These are phyloP conservation scores for Ceratobasidium theobromae DNA, from an alignment of 1,284 basidiomycete species.

Conservation along the genomic window DNA sequence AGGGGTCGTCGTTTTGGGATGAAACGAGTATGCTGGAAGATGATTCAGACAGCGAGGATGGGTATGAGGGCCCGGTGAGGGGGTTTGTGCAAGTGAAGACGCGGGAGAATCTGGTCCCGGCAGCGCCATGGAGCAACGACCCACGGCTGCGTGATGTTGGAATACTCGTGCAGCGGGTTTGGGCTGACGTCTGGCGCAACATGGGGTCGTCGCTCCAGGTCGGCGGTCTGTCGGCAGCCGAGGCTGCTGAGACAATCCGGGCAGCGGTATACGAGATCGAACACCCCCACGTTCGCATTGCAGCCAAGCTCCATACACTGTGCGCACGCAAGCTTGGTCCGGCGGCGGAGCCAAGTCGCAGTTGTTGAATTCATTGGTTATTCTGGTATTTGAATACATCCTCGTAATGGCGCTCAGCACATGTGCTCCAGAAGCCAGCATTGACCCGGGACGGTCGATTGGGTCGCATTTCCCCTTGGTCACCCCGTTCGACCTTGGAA, in stretches of 20 bases:
- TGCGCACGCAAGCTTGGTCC: constrained; percentile 22
- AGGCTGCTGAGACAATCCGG: constrained; percentile 15
- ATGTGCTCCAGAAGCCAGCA: too few species aligned
- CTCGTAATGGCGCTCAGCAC: too few species aligned
- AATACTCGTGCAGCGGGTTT: constrained; percentile 6
- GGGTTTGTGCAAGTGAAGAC: constrained; percentile 14
- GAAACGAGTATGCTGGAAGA: too few species aligned
- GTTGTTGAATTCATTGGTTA: too few species aligned
- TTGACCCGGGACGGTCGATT: too few species aligned
- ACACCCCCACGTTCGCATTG: constrained; percentile 8
- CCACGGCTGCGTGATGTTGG: constrained; percentile 5
- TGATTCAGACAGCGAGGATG: neutral
- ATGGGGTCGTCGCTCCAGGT: constrained; percentile 14
- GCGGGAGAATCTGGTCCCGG: constrained; percentile 4
- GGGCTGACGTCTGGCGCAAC: constrained; percentile 22
- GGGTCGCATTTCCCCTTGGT: too few species aligned
- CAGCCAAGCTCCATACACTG: constrained; percentile 19
- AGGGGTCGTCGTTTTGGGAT: constrained; percentile 26
- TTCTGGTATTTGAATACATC: too few species aligned
- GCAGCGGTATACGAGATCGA: constrained; percentile 21
- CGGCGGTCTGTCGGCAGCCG: neutral
- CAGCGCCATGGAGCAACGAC: constrained; percentile 10
- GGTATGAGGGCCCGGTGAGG: neutral
- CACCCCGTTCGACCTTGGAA: too few species aligned
- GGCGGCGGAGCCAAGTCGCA: too few species aligned